Evolutionary conservation across 768 basidiomycete species (phyloP), one percentile per base, ranked within the genome.

Genomic region (Termitomyces sp.): DNA sequence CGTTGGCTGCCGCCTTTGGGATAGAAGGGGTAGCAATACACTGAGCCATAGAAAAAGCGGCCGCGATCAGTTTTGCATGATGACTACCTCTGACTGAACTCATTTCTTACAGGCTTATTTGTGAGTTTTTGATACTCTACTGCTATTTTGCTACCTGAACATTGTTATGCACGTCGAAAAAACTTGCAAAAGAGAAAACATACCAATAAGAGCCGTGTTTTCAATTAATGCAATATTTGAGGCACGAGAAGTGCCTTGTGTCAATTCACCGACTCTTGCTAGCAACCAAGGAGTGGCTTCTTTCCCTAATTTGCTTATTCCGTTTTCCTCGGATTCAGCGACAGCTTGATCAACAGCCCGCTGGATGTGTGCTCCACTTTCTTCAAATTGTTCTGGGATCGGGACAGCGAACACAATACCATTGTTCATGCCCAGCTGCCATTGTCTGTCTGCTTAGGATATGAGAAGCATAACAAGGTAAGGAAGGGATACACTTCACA

Each of bases 201-300:
- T 65, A 89, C 94, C 95, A 39, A 95, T 79, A 15, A 82, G 72
- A 27, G 95, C 93, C 3, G 94, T 93, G 66, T 98, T 98, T 71
- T 89, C 82, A 47, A 99, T 81, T 12, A 98, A 76, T 3, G 93
- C 95, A 56, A 96, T 79, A 75, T 99, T 97, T 80, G 75, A 70
- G 8, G 78, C 75, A 54, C 97, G 73, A 6, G 93, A 93, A 60
- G 77, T 78, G 2, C 93, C 93, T 34, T 81, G 68, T 0, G 90
- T 93, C 50, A 98, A 76, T 69, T 96, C 89, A 16, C 81, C 81
- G 2, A 98, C 87, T 33, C 96, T 85, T 46, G 80, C 78, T 33
- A 99, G 76, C 11, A 99, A 76, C 96, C 96, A 98, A 7, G 97
- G 97, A 1, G 97, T 99, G 6, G 83, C 94, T 60, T 93, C 91